Evolutionary conservation across 139 green algal species (phyloP).

Genomic region (Haematococcus lacustris): DNA sequence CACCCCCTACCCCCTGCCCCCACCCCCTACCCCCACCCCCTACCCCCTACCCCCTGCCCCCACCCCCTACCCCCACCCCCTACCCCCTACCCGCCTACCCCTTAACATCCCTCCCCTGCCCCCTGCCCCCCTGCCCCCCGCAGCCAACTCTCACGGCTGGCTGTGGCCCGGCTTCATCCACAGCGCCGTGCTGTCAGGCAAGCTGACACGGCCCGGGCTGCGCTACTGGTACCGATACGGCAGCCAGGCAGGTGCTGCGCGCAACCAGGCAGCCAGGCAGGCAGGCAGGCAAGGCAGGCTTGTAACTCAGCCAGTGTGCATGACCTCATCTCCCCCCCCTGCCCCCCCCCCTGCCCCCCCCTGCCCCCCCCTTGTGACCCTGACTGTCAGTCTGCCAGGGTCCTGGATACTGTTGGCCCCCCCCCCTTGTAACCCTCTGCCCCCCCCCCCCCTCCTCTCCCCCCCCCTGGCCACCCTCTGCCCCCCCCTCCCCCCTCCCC

Average conservation of each 20-base stretch:
- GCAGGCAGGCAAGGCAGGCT: too few relatives aligned
- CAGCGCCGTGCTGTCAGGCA: neutral
- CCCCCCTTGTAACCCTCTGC: neutral
- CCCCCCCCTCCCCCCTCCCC: too few relatives aligned
- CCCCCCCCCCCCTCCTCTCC: neutral
- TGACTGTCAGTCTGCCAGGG: neutral
- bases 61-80: neutral
- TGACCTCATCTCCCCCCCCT: neutral
- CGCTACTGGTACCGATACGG: neutral
- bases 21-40: neutral
- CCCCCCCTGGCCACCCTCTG: neutral
- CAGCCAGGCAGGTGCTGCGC: neutral
- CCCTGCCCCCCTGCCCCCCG: neutral
- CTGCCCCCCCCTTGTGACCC: neutral
- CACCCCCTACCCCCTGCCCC: neutral
- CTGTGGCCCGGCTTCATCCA: constrained; percentile 12
- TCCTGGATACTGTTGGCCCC: neutral
- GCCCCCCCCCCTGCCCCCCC: neutral
- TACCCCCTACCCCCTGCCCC: neutral
- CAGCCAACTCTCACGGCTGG: constrained; percentile 8
- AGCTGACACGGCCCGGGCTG: neutral
- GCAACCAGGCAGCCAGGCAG: too few relatives aligned
- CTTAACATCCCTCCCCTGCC: neutral
- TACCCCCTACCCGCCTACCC: neutral
- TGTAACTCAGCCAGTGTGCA: neutral